Evolutionary conservation across 176 grass and related monocot genomes (phyloP).

Genomic region (Carex littledalei): DNA sequence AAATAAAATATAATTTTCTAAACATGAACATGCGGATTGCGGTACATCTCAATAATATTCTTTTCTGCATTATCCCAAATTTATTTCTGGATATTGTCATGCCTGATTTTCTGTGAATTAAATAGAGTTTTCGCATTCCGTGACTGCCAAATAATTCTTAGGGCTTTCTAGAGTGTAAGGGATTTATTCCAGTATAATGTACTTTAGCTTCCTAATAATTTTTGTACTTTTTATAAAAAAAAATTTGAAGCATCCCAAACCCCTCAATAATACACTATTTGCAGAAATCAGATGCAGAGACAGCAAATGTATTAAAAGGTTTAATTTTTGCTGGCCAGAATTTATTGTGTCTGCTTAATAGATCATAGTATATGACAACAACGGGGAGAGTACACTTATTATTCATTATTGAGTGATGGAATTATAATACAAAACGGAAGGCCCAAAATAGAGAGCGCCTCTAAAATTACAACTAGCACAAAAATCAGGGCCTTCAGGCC

Average conservation of each 20-base stretch:
- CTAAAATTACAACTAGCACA: conserved; percentile 13
- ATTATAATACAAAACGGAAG: neutral
- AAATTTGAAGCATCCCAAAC: neutral
- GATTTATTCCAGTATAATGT: neutral
- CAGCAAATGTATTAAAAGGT: neutral
- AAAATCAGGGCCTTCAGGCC: neutral
- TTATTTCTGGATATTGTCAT: neutral
- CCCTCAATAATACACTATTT: neutral
- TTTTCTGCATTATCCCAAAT: neutral
- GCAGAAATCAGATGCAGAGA: neutral
- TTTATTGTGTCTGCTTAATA: neutral
- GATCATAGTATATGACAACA: neutral
- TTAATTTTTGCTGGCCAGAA: neutral
- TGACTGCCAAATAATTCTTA: neutral
- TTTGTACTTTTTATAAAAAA: no score
- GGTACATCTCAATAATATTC: neutral
- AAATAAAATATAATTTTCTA: neutral
- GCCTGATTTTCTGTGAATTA: neutral
- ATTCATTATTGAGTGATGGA: neutral
- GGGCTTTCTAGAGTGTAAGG: neutral
- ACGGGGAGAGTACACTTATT: neutral
- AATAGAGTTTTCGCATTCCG: neutral
- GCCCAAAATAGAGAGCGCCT: neutral
- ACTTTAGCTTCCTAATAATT: neutral
- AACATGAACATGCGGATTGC: no score